Conservation (phyloP, 164 flowering plant genomes). For the Berberis thunbergii region DNA sequence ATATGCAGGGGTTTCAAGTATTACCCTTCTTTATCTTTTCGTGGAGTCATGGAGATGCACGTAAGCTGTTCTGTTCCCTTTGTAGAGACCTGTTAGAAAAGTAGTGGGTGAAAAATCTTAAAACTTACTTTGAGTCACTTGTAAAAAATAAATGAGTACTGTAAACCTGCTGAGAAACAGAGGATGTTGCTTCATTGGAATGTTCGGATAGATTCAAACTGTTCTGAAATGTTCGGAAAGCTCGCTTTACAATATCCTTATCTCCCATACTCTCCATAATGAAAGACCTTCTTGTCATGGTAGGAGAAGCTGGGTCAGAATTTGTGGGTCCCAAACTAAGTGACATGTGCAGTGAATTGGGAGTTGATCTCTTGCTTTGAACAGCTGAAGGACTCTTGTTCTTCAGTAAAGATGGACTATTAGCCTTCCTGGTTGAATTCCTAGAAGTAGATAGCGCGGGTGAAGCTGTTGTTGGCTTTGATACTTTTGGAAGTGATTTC, state of each 20-base stretch:
- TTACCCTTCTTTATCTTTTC: conserved; percentile 54
- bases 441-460: conserved; percentile 15
- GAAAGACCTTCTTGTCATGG: conserved; percentile 45
- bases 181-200: conserved; percentile 20
- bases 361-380: conserved; percentile 28
- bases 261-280: conserved; percentile 93
- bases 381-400: conserved; percentile 17
- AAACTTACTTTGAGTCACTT: neutral
- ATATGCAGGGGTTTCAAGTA: conserved; percentile 6
- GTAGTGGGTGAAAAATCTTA: neutral
- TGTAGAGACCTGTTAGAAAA: conserved; percentile 28
- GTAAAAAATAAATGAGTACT: neutral
- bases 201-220: conserved; percentile 25
- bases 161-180: conserved; percentile 36
- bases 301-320: conserved; percentile 23
- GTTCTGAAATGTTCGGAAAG: conserved; percentile 70
- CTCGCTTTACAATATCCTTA: conserved; percentile 82
- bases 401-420: conserved; percentile 18
- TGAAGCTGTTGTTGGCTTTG: conserved; percentile 25
- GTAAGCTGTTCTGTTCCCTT: conserved; percentile 25
- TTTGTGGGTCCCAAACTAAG: conserved; percentile 31
- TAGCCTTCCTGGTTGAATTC: conserved; percentile 27
- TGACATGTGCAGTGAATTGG: conserved; percentile 53
- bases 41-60: conserved; percentile 21
- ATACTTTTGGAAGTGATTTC: conserved; percentile 17